phyloP scores from a whole-genome alignment of 148 eudicot genomes.

The Rhododendron griersonianum region DNA sequence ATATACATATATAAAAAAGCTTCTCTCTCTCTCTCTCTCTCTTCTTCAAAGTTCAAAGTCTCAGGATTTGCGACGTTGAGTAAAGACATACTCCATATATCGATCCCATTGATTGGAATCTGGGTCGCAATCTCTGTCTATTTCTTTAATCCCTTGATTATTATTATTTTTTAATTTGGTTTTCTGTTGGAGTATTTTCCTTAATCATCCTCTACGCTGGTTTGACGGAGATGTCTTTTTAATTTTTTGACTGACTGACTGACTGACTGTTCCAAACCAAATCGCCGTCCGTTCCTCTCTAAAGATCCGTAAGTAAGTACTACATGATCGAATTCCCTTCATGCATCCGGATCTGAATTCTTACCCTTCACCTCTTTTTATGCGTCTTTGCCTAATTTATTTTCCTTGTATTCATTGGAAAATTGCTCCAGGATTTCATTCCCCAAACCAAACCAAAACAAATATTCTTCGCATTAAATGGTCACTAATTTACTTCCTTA shows the following conservation, averaged over 20 bases:
- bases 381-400: background rate
- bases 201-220: background rate
- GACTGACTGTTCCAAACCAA: background rate
- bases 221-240: background rate
- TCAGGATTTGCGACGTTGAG: background rate
- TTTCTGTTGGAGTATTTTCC: background rate
- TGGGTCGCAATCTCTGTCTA: background rate
- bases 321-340: background rate
- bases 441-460: background rate
- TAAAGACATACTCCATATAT: background rate
- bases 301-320: constrained; percentile 1
- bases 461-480: background rate
- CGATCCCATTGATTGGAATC: background rate
- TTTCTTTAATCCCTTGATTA: background rate
- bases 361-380: background rate
- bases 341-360: background rate
- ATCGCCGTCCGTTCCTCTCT: constrained; percentile 3
- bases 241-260: background rate
- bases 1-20: no score
- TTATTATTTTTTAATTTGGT: background rate
- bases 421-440: background rate
- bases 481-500: background rate
- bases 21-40: background rate
- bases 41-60: background rate
- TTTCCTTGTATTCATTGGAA: background rate